A percentile compares a stretch with the other conserved stretches of the same genome.
Evolutionary conservation across 2,329 filamentous ascomycete species (phyloP).

Genomic region (Aspergillus pseudotamarii): DNA sequence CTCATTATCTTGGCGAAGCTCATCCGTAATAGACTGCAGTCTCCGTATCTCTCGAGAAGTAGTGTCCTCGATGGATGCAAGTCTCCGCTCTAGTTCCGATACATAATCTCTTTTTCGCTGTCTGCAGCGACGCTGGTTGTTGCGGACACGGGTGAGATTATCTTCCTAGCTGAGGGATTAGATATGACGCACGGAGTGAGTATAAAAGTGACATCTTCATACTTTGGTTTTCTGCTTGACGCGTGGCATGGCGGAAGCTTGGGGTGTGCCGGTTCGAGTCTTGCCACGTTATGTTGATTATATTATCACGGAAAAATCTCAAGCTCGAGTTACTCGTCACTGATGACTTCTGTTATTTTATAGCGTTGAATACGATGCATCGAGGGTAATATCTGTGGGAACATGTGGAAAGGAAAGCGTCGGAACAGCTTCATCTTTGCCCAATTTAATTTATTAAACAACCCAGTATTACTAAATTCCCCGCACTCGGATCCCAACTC

Average conservation of each 20-base stretch:
- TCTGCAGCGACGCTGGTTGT: conserved; percentile 57
- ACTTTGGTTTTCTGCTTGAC: background rate
- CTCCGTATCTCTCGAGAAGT: conserved; percentile 1
- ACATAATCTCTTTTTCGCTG: conserved; percentile 48
- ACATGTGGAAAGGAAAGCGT: background rate
- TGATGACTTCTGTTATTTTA: background rate
- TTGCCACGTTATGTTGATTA: background rate
- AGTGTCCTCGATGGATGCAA: conserved; percentile 3
- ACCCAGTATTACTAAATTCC: too few relatives aligned
- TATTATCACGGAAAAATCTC: background rate
- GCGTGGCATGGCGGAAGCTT: background rate
- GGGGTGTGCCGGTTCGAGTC: background rate
- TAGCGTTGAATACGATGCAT: background rate
- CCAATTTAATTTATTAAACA: background rate
- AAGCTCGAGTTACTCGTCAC: background rate
- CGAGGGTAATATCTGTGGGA: background rate
- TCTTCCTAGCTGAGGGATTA: conserved; percentile 28
- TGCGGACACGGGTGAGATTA: conserved; percentile 48
- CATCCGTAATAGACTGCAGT: background rate
- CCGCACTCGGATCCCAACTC: background rate
- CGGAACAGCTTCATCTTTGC: background rate
- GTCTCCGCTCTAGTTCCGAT: conserved; percentile 38
- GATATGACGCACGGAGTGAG: background rate
- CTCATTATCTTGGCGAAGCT: background rate
- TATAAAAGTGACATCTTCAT: background rate